phyloP scores from a whole-genome alignment of 1,284 basidiomycete genomes.

The Austroboletus novae-zelandiae region DNA sequence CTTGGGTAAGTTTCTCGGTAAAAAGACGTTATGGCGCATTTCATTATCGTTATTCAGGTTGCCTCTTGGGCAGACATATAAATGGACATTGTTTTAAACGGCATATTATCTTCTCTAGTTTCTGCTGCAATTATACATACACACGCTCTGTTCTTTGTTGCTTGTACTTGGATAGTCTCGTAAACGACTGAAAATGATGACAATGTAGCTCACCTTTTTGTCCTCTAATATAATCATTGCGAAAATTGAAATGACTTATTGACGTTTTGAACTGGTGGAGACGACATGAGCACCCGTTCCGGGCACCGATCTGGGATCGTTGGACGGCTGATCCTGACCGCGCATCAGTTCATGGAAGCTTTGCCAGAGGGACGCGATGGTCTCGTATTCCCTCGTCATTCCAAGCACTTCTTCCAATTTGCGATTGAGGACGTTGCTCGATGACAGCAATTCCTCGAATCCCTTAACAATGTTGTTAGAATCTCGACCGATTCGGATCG shows the following conservation, averaged over 20 bases:
- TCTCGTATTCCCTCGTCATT: constrained; percentile 91
- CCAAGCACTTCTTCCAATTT: constrained; percentile 90
- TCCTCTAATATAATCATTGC: constrained; percentile 12
- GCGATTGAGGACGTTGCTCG: constrained; percentile 88
- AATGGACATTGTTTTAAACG: constrained; percentile 24
- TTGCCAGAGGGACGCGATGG: constrained; percentile 85
- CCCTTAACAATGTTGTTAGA: constrained; percentile 49
- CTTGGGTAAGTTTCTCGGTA: constrained; percentile 62
- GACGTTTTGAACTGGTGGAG: constrained; percentile 27
- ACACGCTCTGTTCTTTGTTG: constrained; percentile 31
- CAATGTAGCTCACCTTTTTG: constrained; percentile 22
- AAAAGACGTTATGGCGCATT: not conserved
- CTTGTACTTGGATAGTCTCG: constrained; percentile 54
- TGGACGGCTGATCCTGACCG: constrained; percentile 40
- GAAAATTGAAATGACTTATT: constrained; percentile 13
- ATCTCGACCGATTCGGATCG: not conserved
- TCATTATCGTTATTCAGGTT: constrained; percentile 41
- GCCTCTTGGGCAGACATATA: constrained; percentile 72
- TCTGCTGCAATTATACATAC: constrained; percentile 35
- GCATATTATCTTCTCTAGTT: constrained; percentile 37
- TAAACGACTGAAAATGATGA: constrained; percentile 31
- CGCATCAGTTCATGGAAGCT: constrained; percentile 80
- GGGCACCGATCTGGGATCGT: constrained; percentile 40
- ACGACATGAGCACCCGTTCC: constrained; percentile 71
- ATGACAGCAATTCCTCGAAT: constrained; percentile 85